phyloP scores from a whole-genome alignment of 2,329 filamentous ascomycete genomes.

The Pseudocercospora musae region DNA sequence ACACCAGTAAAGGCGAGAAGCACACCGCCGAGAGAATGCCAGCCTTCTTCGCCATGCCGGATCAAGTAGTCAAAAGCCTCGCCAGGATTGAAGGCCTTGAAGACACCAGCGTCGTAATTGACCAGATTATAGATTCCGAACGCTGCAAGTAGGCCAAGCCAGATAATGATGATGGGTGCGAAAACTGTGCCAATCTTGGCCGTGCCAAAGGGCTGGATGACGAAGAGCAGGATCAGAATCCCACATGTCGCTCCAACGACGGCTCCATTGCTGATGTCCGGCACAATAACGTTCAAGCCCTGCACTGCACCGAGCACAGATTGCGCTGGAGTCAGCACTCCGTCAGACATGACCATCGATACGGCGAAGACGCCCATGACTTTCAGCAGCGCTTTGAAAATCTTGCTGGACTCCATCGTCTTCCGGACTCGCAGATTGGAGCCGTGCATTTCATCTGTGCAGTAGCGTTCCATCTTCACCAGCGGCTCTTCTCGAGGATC shows the following conservation, averaged over 20 bases:
- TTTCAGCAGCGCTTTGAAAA: conserved; percentile 56
- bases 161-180: conserved; percentile 65
- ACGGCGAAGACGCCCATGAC: conserved; percentile 63
- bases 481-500: conserved; percentile 57
- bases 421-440: conserved; percentile 54
- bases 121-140: conserved; percentile 61
- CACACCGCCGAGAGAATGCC: conserved; percentile 64
- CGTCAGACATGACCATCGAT: conserved; percentile 65
- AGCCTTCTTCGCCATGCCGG: conserved; percentile 58
- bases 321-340: conserved; percentile 66
- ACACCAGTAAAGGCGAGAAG: conserved; percentile 73
- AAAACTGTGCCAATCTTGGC: conserved; percentile 56
- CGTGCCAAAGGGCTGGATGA: conserved; percentile 63
- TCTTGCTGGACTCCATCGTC: conserved; percentile 55
- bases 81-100: conserved; percentile 54
- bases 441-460: conserved; percentile 54
- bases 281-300: conserved; percentile 54
- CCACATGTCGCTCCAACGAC: conserved; percentile 63
- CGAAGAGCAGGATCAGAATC: conserved; percentile 62
- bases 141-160: conserved; percentile 59
- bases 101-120: conserved; percentile 47
- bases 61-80: conserved; percentile 61
- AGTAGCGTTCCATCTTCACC: conserved; percentile 58
- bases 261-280: conserved; percentile 53
- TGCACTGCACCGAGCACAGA: conserved; percentile 68